Conservation (phyloP, 2,329 filamentous ascomycete species). For the Thielaviopsis euricoi region DNA sequence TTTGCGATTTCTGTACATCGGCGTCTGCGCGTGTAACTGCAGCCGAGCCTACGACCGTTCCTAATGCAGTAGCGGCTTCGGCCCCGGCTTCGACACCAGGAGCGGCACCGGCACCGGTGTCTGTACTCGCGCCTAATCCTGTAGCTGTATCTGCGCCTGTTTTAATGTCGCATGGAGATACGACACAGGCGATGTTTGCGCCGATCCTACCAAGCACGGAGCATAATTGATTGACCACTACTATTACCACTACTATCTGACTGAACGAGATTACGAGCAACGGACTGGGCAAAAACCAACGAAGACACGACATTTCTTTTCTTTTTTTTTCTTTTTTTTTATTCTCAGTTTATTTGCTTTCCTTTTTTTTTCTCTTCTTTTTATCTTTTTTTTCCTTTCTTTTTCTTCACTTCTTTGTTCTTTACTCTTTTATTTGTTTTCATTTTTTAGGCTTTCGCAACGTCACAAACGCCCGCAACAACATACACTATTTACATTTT, state of each 20-base stretch:
- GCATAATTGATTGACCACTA: no score
- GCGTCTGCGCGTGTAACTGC: conserved; percentile 20
- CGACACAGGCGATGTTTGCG: background rate
- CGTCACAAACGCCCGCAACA: no score
- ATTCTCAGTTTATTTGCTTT: background rate
- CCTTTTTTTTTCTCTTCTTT: background rate
- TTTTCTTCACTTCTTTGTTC: background rate
- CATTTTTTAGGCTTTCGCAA: background rate
- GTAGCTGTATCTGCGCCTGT: background rate
- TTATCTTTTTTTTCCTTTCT: background rate
- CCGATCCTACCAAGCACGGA: background rate
- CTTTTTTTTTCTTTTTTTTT: conserved; percentile 26
- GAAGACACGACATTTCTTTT: background rate
- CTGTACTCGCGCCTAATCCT: background rate
- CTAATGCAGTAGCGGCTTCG: no score
- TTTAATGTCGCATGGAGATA: background rate
- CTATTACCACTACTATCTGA: no score
- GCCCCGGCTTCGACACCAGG: no score
- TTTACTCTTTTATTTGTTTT: background rate
- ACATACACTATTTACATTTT: background rate
- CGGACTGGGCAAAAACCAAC: background rate
- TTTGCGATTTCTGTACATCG: conserved; percentile 44
- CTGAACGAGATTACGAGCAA: background rate
- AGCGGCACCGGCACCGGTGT: background rate
- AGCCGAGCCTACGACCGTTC: background rate